Evolutionary conservation across 345 rosid genomes (phyloP), one percentile per base, ranked within the genome.

Genomic region (Noccaea bulbosa): DNA sequence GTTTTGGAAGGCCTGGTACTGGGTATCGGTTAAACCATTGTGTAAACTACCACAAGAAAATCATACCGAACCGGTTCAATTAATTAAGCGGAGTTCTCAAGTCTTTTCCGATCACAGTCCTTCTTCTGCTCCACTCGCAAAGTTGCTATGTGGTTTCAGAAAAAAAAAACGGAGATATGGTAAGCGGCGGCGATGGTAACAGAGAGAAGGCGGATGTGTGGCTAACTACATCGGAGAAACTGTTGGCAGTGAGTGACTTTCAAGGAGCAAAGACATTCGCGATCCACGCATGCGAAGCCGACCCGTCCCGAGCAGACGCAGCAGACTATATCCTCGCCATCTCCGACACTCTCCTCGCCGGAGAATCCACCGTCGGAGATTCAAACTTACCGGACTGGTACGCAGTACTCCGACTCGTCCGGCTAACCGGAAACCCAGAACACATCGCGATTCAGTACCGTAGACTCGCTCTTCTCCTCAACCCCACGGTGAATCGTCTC

Each of bases 271-370:
- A 83, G 69, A 74, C 79, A 38, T 82, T 87, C 30, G 97, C 97
- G 71, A 80, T 81, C 83, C 81, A 89, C 4, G 90, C 86, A 7
- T 79, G 97, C 8, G 86, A 88, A 43, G 84, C 85, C 10, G 85
- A 86, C 74, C 89, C 93, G 2, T 74, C 85, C 11, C 82, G 74
- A 12, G 37, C 78, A 27, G 80, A 82, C 14, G 68, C 70, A 16
- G 82, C 93, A 0, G 91, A 83, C 72, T 87, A 79, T 65, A 81
- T 93, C 57, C 86, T 93, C 33, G 90, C 95, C 57, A 83, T 92
- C 12, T 81, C 84, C 65, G 98, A 90, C 81, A 85, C 95, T 37
- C 81, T 90, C 8, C 61, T 92, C 63, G 86, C 89, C 55, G 85
- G 85, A 22, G 86, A 88, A 66, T 41, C 85, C 2, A 67, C 34